Conservation (phyloP, 805 yeast genomes). For the Barnettozyma wickerhamii region DNA sequence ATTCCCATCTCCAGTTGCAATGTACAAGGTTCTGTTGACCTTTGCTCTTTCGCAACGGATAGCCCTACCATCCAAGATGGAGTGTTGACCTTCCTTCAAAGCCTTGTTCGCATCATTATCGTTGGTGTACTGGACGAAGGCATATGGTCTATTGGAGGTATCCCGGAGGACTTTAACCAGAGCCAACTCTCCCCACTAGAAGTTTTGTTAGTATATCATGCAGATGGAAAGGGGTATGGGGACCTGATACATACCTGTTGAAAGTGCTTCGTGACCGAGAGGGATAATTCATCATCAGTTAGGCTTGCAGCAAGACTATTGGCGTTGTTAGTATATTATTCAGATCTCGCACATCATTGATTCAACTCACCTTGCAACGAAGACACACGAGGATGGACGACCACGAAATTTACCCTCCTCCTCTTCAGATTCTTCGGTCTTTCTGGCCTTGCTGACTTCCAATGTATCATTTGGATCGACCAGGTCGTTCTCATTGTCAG, state of each 20-base stretch:
- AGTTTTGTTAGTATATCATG: conserved; percentile 1
- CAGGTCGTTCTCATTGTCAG: conserved; percentile 19
- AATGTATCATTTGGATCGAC: conserved; percentile 16
- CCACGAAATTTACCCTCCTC: conserved; percentile 34
- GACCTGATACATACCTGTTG: conserved; percentile 33
- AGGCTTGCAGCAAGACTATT: conserved; percentile 55
- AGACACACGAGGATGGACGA: conserved; percentile 81
- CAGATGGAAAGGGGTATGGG: neutral
- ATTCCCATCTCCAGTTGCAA: conserved; percentile 35
- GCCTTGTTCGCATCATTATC: conserved; percentile 71
- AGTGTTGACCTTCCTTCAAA: conserved; percentile 61
- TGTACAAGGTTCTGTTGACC: conserved; percentile 80
- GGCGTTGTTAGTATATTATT: conserved; percentile 1
- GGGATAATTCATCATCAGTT: conserved; percentile 67
- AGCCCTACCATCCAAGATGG: conserved; percentile 65
- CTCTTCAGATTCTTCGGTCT: neutral
- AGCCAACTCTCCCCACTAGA: conserved; percentile 60
- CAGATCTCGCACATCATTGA: neutral
- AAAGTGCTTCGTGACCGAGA: conserved; percentile 67
- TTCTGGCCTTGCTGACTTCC: conserved; percentile 13
- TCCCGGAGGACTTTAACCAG: conserved; percentile 82
- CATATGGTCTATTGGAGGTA: conserved; percentile 80
- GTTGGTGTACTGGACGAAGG: conserved; percentile 79
- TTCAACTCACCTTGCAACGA: conserved; percentile 55
- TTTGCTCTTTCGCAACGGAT: conserved; percentile 89